Base-by-base conservation (phyloP, 306 rosid species). In the Vigna radiata region DNA sequence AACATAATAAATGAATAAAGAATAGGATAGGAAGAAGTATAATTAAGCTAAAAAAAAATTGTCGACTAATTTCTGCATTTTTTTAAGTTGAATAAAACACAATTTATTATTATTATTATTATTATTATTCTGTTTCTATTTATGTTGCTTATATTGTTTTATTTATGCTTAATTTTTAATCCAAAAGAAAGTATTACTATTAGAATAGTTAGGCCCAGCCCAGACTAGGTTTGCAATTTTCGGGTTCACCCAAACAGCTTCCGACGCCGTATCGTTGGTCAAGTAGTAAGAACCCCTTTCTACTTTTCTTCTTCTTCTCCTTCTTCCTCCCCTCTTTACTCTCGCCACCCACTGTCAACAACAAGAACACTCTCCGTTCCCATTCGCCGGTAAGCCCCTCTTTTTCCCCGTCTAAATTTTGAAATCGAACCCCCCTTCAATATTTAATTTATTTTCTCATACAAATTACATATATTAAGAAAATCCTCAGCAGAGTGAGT, bases 341-440 rank as follows among this genome's bases (percentile, higher is more conserved):
- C 75, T 29, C 36, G 33, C 27, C 63, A 17, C 70, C 53, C 71
- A 52, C 77, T 39, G 67, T 72, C 17, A 17, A 6, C 21, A 36
- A 16, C 50, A 63, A 8, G 25, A 62, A 4, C 14, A 9, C 1
- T 56, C 70, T 78, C 71, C 64, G n/a, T 47, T 70, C 23, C 21
- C 54, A 69, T 18, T 54, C 56, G 2, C 68, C 70, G 83, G 83
- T 73, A 65, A 65, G 53, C 49, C 52, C 41, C 55, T 3, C 7
- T 0, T 9, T 63, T 21, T 53, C 11, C 15, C 21, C 36, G 17
- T 77, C 25, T 66, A 67, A 64, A 53, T 65, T 73, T 43, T 41
- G 5, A 47, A 11, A 3, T 0, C 43, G 7, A n/a, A 33, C 27
- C 27, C 12, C 2, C 1, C 33, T 14, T n/a, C 10, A 33, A 2